phyloP scores from a whole-genome alignment of 345 rosid genomes.

The Carallia pectinifolia region DNA sequence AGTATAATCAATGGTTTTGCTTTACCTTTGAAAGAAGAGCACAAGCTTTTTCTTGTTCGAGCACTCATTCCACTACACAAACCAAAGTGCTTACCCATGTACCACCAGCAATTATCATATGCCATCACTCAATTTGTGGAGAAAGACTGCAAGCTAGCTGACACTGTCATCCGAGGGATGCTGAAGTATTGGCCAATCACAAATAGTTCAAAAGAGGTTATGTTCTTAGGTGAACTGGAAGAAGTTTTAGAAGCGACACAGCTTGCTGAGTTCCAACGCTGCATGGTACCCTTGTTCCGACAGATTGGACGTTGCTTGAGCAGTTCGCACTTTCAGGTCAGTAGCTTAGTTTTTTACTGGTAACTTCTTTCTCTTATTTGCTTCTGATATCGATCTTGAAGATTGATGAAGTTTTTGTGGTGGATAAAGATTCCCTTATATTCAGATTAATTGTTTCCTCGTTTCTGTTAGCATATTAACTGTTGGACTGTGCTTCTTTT shows the following conservation, averaged over 20 bases:
- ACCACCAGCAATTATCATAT: slow-evolving; percentile 79
- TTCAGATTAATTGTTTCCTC: no score
- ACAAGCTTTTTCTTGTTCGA: slow-evolving; percentile 83
- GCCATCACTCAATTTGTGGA: slow-evolving; percentile 86
- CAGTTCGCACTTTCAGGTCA: slow-evolving; percentile 86
- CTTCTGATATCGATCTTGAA: neutral
- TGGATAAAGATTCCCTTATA: no score
- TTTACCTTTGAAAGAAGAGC: slow-evolving; percentile 83
- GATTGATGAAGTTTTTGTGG: no score
- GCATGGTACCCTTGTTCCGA: slow-evolving; percentile 76
- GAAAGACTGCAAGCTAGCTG: slow-evolving; percentile 84
- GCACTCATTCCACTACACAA: slow-evolving; percentile 85
- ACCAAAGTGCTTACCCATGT: slow-evolving; percentile 68
- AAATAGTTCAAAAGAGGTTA: slow-evolving; percentile 84
- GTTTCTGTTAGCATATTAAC: no score
- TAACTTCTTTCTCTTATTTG: neutral
- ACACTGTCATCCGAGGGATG: slow-evolving; percentile 74
- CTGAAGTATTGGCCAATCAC: slow-evolving; percentile 84
- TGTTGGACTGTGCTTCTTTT: no score
- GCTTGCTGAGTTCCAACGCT: slow-evolving; percentile 78
- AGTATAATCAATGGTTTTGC: slow-evolving; percentile 91
- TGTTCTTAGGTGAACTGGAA: slow-evolving; percentile 82
- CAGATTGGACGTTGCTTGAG: slow-evolving; percentile 73
- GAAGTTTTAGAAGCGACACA: slow-evolving; percentile 92
- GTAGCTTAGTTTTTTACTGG: slow-evolving; percentile 5